phyloP scores from a whole-genome alignment of 2,329 filamentous ascomycete genomes.

The Cladosporium sp. region DNA sequence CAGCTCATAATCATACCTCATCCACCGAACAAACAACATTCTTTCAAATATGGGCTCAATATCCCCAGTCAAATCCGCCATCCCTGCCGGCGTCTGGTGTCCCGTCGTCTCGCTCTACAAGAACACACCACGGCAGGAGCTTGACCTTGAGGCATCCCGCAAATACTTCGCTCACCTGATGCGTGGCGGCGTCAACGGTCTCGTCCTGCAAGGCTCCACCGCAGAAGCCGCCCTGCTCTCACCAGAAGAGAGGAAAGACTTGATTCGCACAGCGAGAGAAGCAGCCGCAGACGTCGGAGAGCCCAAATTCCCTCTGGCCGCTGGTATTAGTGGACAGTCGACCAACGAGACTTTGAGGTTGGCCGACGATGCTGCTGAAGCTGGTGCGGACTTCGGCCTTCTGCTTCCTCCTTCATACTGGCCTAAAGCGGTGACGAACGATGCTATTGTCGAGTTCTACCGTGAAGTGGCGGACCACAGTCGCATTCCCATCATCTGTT shows the following conservation, averaged over 20 bases:
- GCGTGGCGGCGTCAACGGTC: slow-evolving; percentile 42
- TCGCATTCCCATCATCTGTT: slow-evolving; percentile 26
- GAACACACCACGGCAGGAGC: slow-evolving; percentile 35
- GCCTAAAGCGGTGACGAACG: slow-evolving; percentile 34
- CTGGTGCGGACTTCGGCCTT: slow-evolving; percentile 38
- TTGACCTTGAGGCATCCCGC: slow-evolving; percentile 45
- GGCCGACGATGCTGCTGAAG: slow-evolving; percentile 35
- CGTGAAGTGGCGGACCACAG: slow-evolving; percentile 36
- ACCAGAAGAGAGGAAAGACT: slow-evolving; percentile 37
- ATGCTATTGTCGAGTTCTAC: slow-evolving; percentile 36
- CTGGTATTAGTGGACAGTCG: slow-evolving; percentile 41
- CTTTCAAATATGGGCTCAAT: background rate
- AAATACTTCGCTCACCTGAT: slow-evolving; percentile 41
- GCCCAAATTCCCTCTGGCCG: slow-evolving; percentile 40
- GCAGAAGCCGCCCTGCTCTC: slow-evolving; percentile 44
- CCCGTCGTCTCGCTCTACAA: slow-evolving; percentile 48
- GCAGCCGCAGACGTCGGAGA: slow-evolving; percentile 36
- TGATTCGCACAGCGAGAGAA: slow-evolving; percentile 38
- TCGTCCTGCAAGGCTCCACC: slow-evolving; percentile 47
- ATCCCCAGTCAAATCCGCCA: slow-evolving; percentile 11
- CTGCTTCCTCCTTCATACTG: slow-evolving; percentile 41
- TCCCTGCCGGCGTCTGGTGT: slow-evolving; percentile 45
- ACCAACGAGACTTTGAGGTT: slow-evolving; percentile 36
- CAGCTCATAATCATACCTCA: too few species aligned
- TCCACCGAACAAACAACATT: too few species aligned